phyloP scores from a whole-genome alignment of 1,284 basidiomycete species.

The Taiwanofungus camphoratus region DNA sequence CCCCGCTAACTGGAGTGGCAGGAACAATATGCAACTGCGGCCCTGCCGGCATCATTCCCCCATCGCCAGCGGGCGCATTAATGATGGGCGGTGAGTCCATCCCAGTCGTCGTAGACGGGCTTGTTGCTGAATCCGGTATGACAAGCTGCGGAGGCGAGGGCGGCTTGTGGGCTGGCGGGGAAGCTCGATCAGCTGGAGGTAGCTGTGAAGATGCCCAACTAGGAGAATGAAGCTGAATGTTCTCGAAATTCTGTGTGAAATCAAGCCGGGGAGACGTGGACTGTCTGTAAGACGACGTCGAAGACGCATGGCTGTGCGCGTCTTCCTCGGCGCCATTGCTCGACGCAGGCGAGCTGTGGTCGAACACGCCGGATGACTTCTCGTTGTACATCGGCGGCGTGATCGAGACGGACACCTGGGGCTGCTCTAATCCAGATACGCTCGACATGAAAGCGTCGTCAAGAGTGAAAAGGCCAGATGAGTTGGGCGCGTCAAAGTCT shows the following conservation, averaged over 20 bases:
- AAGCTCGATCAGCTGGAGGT: conserved; percentile 36
- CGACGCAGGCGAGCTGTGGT: conserved; percentile 59
- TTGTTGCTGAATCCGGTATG: conserved; percentile 45
- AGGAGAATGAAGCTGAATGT: conserved; percentile 58
- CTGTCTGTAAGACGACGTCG: conserved; percentile 50
- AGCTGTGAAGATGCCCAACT: conserved; percentile 46
- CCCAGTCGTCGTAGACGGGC: conserved; percentile 25
- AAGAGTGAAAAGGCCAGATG: conserved; percentile 50
- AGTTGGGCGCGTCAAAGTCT: conserved; percentile 57
- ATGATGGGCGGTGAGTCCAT: conserved; percentile 45
- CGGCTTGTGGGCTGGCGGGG: conserved; percentile 43
- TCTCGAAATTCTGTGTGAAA: conserved; percentile 50
- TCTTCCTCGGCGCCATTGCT: conserved; percentile 47
- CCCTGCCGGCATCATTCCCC: conserved; percentile 39
- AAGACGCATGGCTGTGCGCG: conserved; percentile 54
- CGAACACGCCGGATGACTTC: conserved; percentile 33
- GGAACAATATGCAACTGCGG: conserved; percentile 72
- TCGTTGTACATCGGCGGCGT: conserved; percentile 19
- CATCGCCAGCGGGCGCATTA: conserved; percentile 62
- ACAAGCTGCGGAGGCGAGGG: conserved; percentile 65
- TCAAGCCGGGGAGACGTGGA: conserved; percentile 48
- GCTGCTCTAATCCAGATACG: conserved; percentile 27
- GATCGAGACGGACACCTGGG: conserved; percentile 37
- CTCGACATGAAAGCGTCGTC: conserved; percentile 44
- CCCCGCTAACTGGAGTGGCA: conserved; percentile 71